Percentiles rank a stretch among this genome's conserved stretches.
Evolutionary conservation across 352 stramenopile genomes (phyloP).

Genomic region (Peronospora belbahrii): DNA sequence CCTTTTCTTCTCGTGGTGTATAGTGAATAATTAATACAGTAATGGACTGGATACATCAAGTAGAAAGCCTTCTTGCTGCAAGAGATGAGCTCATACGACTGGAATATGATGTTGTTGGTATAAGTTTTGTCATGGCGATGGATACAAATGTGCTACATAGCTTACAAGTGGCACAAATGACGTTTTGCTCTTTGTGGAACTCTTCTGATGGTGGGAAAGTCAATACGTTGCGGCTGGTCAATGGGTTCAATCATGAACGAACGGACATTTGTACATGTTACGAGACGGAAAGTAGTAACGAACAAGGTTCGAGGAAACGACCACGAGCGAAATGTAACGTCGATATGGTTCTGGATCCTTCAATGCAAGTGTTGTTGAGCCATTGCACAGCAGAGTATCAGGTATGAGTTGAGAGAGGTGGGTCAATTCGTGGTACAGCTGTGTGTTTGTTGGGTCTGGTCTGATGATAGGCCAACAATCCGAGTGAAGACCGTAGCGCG

Average conservation of each 20-base stretch:
- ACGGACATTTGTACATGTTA: slow-evolving; percentile 3
- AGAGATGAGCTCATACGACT: slow-evolving; percentile 31
- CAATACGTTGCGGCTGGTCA: slow-evolving; percentile 1
- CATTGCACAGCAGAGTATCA: slow-evolving; percentile 56
- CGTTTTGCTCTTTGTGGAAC: slow-evolving; percentile 43
- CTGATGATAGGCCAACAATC: slow-evolving; percentile 38
- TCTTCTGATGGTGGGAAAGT: slow-evolving; percentile 30
- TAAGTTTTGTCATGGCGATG: slow-evolving; percentile 39
- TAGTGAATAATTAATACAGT: too few relatives aligned
- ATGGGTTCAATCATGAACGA: background rate
- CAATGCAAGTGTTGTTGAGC: slow-evolving; percentile 17
- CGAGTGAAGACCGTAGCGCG: slow-evolving; percentile 60
- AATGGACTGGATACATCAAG: slow-evolving; percentile 47
- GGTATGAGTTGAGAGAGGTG: slow-evolving; percentile 11
- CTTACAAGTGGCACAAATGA: slow-evolving; percentile 33
- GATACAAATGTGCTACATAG: slow-evolving; percentile 26
- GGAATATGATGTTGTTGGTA: slow-evolving; percentile 42
- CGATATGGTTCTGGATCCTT: slow-evolving; percentile 15
- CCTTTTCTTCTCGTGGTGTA: background rate
- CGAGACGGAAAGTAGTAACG: slow-evolving; percentile 7
- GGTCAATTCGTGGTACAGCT: background rate
- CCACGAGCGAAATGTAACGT: slow-evolving; percentile 1
- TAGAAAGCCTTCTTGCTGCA: slow-evolving; percentile 35
- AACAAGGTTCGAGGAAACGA: slow-evolving; percentile 13
- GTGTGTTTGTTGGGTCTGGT: background rate